These are phyloP conservation scores for Diaporthe citri DNA, from an alignment of 2,329 filamentous ascomycete species.

Conservation along the genomic window DNA sequence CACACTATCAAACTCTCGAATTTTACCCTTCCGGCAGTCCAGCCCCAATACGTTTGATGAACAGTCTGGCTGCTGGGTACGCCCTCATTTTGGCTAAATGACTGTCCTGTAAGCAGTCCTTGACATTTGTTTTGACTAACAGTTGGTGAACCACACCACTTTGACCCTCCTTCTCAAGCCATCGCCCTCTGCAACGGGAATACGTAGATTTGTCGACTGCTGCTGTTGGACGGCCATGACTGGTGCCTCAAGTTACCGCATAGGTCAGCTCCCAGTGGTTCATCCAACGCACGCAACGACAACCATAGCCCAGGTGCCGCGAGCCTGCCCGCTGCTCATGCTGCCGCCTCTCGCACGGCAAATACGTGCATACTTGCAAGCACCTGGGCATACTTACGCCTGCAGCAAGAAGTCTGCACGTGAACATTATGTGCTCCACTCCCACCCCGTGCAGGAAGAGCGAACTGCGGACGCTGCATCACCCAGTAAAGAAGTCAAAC, in stretches of 20 bases:
- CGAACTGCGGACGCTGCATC: not conserved
- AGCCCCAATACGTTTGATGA: not conserved
- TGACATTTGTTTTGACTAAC: not conserved
- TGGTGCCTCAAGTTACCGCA: not conserved
- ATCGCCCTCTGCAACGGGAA: not conserved
- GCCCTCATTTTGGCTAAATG: not conserved
- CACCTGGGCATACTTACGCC: not conserved
- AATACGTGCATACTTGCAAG: not conserved
- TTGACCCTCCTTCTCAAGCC: not conserved
- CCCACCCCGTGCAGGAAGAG: not conserved
- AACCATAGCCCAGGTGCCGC: too few species aligned
- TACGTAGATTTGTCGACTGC: too few species aligned
- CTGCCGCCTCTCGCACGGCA: not conserved
- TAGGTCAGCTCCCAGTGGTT: not conserved
- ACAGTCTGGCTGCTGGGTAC: not conserved
- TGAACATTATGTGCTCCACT: not conserved
- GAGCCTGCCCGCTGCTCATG: not conserved
- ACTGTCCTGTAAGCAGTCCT: not conserved
- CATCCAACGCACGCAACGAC: not conserved
- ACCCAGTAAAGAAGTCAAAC: not conserved
- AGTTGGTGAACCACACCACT: not conserved
- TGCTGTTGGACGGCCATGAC: not conserved
- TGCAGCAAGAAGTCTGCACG: not conserved
- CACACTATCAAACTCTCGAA: not conserved
- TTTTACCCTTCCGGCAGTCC: not conserved